Evolutionary conservation across 2,329 filamentous ascomycete genomes (phyloP).

Genomic region (Botrytis cinerea): DNA sequence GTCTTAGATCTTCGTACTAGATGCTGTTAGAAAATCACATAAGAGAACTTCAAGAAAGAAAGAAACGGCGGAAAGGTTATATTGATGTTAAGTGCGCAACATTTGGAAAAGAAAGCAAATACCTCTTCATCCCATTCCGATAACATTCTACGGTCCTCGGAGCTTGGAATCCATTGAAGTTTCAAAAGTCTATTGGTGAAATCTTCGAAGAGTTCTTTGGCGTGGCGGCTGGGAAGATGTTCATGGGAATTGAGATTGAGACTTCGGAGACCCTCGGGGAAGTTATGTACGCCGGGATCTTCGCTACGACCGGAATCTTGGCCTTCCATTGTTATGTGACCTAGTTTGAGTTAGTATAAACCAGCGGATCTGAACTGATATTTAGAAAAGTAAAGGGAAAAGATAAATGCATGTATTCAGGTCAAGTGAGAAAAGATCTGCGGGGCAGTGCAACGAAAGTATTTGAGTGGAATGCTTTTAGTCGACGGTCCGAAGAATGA

Average conservation of each 20-base stretch:
- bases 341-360: neutral
- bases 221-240: slow-evolving; percentile 21
- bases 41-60: neutral
- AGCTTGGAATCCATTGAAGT: slow-evolving; percentile 27
- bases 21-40: neutral
- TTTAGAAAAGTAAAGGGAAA: neutral
- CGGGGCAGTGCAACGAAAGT: neutral
- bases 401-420: too few species aligned
- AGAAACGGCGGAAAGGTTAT: neutral
- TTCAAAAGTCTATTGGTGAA: slow-evolving; percentile 24
- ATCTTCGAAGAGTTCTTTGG: slow-evolving; percentile 24
- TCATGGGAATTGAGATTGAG: neutral
- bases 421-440: neutral
- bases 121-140: neutral
- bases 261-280: neutral
- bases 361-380: neutral
- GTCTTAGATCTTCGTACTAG: slow-evolving; percentile 4
- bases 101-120: neutral
- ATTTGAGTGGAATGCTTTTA: neutral
- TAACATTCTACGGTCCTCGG: neutral
- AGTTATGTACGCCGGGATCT: neutral
- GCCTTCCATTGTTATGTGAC: slow-evolving; percentile 11
- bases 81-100: neutral
- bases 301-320: neutral
- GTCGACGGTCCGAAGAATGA: neutral